Conservation (phyloP, 306 rosid species). For the Adenanthera pavonina region DNA sequence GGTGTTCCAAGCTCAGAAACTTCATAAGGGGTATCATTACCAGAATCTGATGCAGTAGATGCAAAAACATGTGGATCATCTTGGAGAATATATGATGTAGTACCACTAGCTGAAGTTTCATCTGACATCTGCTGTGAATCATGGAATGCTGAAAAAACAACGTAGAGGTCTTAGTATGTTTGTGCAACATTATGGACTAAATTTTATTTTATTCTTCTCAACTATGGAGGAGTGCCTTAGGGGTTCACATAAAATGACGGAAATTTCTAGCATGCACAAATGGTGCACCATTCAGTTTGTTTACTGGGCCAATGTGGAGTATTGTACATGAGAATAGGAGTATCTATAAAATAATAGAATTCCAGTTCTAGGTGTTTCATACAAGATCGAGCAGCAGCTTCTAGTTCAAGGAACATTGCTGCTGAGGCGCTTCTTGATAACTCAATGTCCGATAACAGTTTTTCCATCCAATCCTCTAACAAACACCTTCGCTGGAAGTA, state of each 20-base stretch:
- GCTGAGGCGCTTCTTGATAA: constrained; percentile 83
- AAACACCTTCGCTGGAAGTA: constrained; percentile 76
- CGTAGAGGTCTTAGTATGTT: constrained; percentile 20
- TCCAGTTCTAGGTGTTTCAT: constrained; percentile 39
- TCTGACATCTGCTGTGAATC: constrained; percentile 52
- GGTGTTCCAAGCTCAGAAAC: constrained; percentile 67
- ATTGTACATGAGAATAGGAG: background rate
- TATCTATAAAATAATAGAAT: background rate
- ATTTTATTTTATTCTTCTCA: constrained; percentile 19
- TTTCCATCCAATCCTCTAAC: constrained; percentile 86
- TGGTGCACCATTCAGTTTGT: constrained; percentile 1
- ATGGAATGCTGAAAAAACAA: constrained; percentile 70
- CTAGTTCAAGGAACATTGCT: constrained; percentile 92
- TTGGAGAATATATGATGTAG: constrained; percentile 45
- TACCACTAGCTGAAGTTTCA: constrained; percentile 48
- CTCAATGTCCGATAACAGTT: constrained; percentile 79
- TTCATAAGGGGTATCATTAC: constrained; percentile 60
- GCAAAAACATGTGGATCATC: constrained; percentile 56
- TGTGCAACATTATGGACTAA: constrained; percentile 20
- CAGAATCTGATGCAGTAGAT: constrained; percentile 58
- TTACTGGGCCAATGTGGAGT: background rate
- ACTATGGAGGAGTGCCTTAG: constrained; percentile 9
- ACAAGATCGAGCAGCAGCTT: constrained; percentile 95
- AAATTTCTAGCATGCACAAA: background rate
- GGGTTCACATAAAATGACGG: constrained; percentile 8